A percentile compares a stretch with the other conserved stretches of the same genome.
Evolutionary conservation across 768 basidiomycete genomes (phyloP).

Genomic region (Hypsizygus marmoreus): DNA sequence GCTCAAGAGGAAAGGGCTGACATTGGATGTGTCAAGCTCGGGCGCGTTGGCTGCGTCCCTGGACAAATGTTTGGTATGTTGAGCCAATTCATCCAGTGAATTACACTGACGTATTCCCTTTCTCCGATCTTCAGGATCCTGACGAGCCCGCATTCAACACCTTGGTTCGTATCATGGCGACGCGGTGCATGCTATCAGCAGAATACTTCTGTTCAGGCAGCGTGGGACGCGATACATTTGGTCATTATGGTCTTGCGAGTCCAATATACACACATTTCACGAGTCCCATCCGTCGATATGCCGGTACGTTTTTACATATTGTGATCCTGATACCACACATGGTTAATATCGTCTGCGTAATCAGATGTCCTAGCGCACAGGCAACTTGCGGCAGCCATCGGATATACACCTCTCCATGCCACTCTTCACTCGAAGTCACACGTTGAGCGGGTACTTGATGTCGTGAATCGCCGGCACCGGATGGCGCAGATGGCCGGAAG

Average conservation of each 20-base stretch:
- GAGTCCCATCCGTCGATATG: slow-evolving; percentile 95
- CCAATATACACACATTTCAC: slow-evolving; percentile 99
- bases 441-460: slow-evolving; percentile 83
- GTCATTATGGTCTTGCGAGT: slow-evolving; percentile 97
- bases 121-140: slow-evolving; percentile 57
- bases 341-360: not conserved
- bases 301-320: slow-evolving; percentile 53
- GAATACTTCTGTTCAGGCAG: slow-evolving; percentile 98
- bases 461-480: slow-evolving; percentile 89
- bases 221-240: slow-evolving; percentile 88
- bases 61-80: slow-evolving; percentile 79
- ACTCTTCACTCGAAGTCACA: slow-evolving; percentile 86
- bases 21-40: slow-evolving; percentile 88
- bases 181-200: slow-evolving; percentile 96
- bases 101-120: not conserved
- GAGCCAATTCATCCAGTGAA: too few relatives aligned
- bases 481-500: slow-evolving; percentile 98
- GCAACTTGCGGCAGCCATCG: slow-evolving; percentile 89
- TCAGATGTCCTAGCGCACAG: slow-evolving; percentile 92
- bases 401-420: slow-evolving; percentile 79
- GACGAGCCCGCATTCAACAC: slow-evolving; percentile 92
- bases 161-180: slow-evolving; percentile 98
- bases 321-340: not conserved
- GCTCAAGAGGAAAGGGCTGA: slow-evolving; percentile 78
- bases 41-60: slow-evolving; percentile 86